Percentiles rank a stretch among this genome's conserved stretches.
phyloP scores from a whole-genome alignment of 768 basidiomycete species.

The Mycena galericulata region DNA sequence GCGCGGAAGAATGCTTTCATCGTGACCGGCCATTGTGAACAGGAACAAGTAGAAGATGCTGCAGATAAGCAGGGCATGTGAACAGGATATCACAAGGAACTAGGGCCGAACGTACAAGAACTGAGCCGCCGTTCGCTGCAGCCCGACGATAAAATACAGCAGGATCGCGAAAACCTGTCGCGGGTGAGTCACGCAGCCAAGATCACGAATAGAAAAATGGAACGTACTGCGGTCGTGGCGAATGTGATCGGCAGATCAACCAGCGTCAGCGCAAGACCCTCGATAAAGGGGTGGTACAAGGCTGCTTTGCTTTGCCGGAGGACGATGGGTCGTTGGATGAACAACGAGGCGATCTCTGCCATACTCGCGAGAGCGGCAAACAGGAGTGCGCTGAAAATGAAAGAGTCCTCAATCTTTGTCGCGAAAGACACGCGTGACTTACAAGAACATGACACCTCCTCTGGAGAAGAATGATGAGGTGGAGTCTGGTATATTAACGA shows the following conservation, averaged over 20 bases:
- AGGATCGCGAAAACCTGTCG: constrained; percentile 47
- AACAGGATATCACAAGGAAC: neutral
- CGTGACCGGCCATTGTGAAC: constrained; percentile 61
- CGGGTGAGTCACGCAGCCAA: neutral
- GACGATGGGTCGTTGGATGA: constrained; percentile 59
- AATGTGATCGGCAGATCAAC: constrained; percentile 57
- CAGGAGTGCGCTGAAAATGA: constrained; percentile 56
- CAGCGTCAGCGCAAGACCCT: constrained; percentile 57
- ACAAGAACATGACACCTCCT: constrained; percentile 85
- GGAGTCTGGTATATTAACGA: constrained; percentile 63
- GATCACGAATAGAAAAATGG: too few species aligned
- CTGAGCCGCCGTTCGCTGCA: constrained; percentile 56
- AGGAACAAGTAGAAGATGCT: constrained; percentile 64
- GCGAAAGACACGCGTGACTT: constrained; percentile 34
- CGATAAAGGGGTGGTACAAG: constrained; percentile 63
- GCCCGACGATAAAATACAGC: constrained; percentile 64
- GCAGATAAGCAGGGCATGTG: neutral
- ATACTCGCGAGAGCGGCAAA: constrained; percentile 70
- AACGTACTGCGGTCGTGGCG: constrained; percentile 37
- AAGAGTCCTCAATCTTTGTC: constrained; percentile 1
- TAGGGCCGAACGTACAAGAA: constrained; percentile 61
- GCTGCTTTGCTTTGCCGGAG: constrained; percentile 57
- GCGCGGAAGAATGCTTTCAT: constrained; percentile 76
- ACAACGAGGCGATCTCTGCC: constrained; percentile 71
- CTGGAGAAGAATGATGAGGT: constrained; percentile 80